A percentile compares a stretch with the other conserved stretches of the same genome.
Conservation (phyloP, 2,329 filamentous ascomycete species). For the Neonectria hederae region DNA sequence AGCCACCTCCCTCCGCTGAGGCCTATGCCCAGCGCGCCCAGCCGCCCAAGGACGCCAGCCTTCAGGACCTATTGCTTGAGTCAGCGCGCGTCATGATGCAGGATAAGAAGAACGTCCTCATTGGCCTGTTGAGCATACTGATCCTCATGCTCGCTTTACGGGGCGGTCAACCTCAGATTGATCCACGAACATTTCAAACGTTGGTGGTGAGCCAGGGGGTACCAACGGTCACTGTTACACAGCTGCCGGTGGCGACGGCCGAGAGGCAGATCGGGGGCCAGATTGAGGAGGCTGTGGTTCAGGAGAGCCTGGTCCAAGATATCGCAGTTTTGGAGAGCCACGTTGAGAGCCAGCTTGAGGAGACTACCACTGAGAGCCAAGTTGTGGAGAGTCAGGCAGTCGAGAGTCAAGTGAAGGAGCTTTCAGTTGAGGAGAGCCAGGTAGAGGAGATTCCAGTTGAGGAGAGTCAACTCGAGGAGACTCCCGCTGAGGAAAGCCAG, state of each 20-base stretch:
- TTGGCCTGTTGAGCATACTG: slow-evolving; percentile 63
- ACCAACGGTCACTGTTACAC: slow-evolving; percentile 41
- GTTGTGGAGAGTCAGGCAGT: background rate
- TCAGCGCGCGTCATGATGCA: slow-evolving; percentile 63
- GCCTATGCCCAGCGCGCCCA: slow-evolving; percentile 44
- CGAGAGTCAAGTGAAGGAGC: background rate
- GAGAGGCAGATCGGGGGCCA: slow-evolving; percentile 41
- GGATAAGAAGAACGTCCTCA: slow-evolving; percentile 69
- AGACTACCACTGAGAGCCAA: background rate
- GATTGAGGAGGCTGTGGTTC: slow-evolving; percentile 14
- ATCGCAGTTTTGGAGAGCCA: background rate
- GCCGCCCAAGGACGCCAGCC: slow-evolving; percentile 55
- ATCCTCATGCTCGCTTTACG: slow-evolving; percentile 61
- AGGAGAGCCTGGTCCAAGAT: background rate
- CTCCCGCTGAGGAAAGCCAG: slow-evolving; percentile 24
- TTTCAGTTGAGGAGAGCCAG: slow-evolving; percentile 21
- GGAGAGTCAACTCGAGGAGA: background rate
- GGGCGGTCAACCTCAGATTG: slow-evolving; percentile 34
- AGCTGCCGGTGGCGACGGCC: slow-evolving; percentile 18
- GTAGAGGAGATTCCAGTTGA: slow-evolving; percentile 35
- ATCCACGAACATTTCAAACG: slow-evolving; percentile 44
- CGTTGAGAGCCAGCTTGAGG: background rate
- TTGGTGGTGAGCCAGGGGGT: slow-evolving; percentile 38
- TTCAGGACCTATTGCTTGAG: slow-evolving; percentile 64
- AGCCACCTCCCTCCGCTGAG: slow-evolving; percentile 23